Evolutionary conservation across 2,329 filamentous ascomycete genomes (phyloP).

Genomic region (Apiospora saccharicola): DNA sequence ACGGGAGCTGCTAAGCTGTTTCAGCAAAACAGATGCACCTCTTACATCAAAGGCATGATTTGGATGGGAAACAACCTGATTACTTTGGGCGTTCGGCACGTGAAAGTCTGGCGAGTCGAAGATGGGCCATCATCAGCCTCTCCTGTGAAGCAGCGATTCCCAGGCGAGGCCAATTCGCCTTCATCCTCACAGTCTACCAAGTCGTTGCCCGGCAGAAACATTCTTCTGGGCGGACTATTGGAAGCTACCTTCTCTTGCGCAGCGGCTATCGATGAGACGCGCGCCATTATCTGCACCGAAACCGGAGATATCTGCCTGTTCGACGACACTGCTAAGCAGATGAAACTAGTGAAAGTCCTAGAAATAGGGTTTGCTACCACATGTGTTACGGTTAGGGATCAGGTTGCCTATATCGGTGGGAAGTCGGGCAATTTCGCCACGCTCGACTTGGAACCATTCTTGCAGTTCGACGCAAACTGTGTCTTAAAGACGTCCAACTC

Average conservation of each 20-base stretch:
- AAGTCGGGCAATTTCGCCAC: slow-evolving; percentile 66
- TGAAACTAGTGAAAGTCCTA: slow-evolving; percentile 72
- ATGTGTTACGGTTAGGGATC: slow-evolving; percentile 68
- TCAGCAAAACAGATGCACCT: slow-evolving; percentile 91
- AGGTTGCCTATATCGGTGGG: slow-evolving; percentile 72
- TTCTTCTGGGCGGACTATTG: slow-evolving; percentile 80
- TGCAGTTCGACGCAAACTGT: slow-evolving; percentile 50
- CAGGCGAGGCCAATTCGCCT: slow-evolving; percentile 51
- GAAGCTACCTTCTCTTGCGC: slow-evolving; percentile 87
- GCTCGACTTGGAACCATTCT: slow-evolving; percentile 58
- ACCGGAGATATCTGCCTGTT: slow-evolving; percentile 88
- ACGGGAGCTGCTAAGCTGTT: slow-evolving; percentile 81
- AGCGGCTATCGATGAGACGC: slow-evolving; percentile 72
- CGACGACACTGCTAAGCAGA: slow-evolving; percentile 76
- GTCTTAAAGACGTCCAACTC: slow-evolving; percentile 49
- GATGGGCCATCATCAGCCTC: slow-evolving; percentile 65
- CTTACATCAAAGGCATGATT: slow-evolving; percentile 82
- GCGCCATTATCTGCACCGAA: slow-evolving; percentile 86
- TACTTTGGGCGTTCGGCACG: slow-evolving; percentile 87
- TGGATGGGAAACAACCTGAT: slow-evolving; percentile 89
- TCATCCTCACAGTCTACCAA: slow-evolving; percentile 59
- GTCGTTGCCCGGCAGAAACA: slow-evolving; percentile 85
- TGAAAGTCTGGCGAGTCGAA: slow-evolving; percentile 92
- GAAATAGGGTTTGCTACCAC: slow-evolving; percentile 72
- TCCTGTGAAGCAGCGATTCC: slow-evolving; percentile 68